phyloP scores from a whole-genome alignment of 2,329 filamentous ascomycete genomes.

The Apiospora koreana region DNA sequence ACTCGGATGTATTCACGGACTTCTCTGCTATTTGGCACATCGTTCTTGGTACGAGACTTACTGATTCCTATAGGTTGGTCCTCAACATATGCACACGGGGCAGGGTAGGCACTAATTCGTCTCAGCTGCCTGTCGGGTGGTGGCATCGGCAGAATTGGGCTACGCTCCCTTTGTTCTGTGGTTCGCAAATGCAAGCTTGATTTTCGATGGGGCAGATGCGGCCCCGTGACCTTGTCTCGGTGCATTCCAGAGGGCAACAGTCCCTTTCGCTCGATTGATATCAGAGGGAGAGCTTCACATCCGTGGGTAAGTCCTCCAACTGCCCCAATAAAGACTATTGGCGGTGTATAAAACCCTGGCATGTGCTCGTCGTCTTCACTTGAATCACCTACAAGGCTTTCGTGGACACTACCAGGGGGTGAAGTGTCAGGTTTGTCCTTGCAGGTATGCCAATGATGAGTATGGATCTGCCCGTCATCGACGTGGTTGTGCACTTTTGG shows the following conservation, averaged over 20 bases:
- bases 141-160: constrained; percentile 26
- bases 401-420: constrained; percentile 20
- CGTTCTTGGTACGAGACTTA: constrained; percentile 14
- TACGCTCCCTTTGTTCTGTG: constrained; percentile 15
- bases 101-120: constrained; percentile 15
- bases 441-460: neutral
- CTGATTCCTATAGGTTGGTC: constrained; percentile 21
- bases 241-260: constrained; percentile 20
- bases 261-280: constrained; percentile 14
- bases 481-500: constrained; percentile 23
- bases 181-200: constrained; percentile 17
- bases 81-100: constrained; percentile 23
- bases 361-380: constrained; percentile 18
- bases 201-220: constrained; percentile 13
- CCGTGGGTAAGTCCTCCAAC: constrained; percentile 17
- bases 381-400: constrained; percentile 19
- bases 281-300: constrained; percentile 16
- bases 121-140: constrained; percentile 20
- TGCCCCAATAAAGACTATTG: constrained; percentile 18
- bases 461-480: constrained; percentile 21
- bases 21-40: constrained; percentile 28
- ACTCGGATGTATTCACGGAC: constrained; percentile 30
- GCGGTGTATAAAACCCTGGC: constrained; percentile 10
- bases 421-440: neutral
- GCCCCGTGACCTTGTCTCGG: constrained; percentile 22